Evolutionary conservation across 495 filamentous ascomycete genomes (phyloP), one percentile per base, ranked within the genome.

Genomic region (Aspergillus coremiiformis): DNA sequence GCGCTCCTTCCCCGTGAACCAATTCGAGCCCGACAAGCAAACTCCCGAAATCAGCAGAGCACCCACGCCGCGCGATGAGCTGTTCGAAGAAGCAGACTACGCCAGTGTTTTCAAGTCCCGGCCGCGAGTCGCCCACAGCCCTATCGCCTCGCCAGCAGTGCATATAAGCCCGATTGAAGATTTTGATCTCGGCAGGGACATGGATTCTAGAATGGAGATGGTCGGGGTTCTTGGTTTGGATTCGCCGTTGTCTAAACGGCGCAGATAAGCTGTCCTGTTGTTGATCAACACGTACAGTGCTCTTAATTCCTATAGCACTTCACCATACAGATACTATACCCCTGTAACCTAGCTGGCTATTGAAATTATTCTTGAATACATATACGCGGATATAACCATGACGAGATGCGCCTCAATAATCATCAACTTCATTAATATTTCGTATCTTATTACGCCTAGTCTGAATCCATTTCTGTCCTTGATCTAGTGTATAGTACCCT

Each of bases 41-140:
- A 70, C 51, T 21, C 51, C 52, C 45, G 66, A 68, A n/a, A 55
- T 45, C 14, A 56, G 56, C 41, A 47, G 70, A 2, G 69, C 68
- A 5, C 69, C 74, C 0, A 82, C 78, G 19, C 80, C 79, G 3
- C 69, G 72, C 21, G 81, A 85, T 57, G 66, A 77, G 44, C 69
- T 88, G 29, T 81, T 87, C 45, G 70, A 77, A 27, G 79, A 81
- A 45, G 83, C 83, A 14, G 86, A 87, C 57, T 90, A 93, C 61
- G 84, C 86, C 44, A 86, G 84, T 46, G 84, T 96, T 1, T 96
- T 96, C 68, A 90, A 83, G 68, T 89, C 87, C 33, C 67, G 90
- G 53, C 90, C 90, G 1, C 86, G 84, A 55, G 77, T 96, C 49
- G 85, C 83, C 47, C 75, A 75, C 6, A 94, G 90, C 68, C 87